Evolutionary conservation across 768 basidiomycete genomes (phyloP), one percentile per base, ranked within the genome.

Genomic region (Tylopilus balloui): DNA sequence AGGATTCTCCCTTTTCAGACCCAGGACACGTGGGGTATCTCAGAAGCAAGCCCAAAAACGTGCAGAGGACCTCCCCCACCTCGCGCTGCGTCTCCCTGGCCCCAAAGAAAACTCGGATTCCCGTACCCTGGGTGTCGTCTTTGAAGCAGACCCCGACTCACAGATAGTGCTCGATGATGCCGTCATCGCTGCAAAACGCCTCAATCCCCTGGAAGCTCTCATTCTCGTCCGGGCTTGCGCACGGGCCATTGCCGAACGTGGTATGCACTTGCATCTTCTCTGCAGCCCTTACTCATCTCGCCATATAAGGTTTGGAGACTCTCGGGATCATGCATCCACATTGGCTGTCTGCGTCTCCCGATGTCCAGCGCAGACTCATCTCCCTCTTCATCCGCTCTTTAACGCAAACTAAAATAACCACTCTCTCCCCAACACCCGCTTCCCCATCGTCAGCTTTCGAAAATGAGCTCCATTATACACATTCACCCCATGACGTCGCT

Each of bases 301-400:
- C 39, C 39, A 45, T 40, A 40, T 51, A 51, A 90, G 88, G 88
- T n/a, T 73, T 89, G 43, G 86, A 89, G 63, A 82, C 84, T 4
- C 81, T 87, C 39, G 89, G 88, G 17, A 74, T 91, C 39, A 91
- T 91, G 86, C 85, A 86, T 58, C 86, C 89, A 6, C 84, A 90
- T 63, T 91, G 86, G 88, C 75, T 85, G 63, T 83, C 87, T 34
- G 75, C 88, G 9, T 88, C 85, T 6, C 79, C 79, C 8, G 77
- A 80, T 10, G 67, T 77, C n/a, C 88, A 91, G 64, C 80, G 71
- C 55, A 73, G 66, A 53, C 80, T 91, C 27, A 79, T 89, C 48
- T 85, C 85, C 15, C 76, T 62, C 21, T 90, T 84, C 70, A 72
- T 91, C 52, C 78, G 77, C 54, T 86, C 86, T 1, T 73, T 85